Conservation (phyloP, 2,329 filamentous ascomycete species). For the Scleromitrula shiraiana region DNA sequence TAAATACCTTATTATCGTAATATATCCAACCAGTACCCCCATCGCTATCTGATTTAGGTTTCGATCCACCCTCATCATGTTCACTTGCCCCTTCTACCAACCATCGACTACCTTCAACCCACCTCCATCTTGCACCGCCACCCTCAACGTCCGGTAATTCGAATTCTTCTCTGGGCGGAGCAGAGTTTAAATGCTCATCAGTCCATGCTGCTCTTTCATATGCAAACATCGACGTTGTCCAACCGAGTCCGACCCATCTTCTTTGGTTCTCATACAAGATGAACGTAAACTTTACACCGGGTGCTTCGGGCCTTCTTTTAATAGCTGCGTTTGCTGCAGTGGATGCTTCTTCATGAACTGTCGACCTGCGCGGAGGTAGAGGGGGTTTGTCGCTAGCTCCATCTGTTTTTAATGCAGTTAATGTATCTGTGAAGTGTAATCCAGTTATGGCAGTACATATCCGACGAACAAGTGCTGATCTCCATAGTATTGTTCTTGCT, state of each 20-base stretch:
- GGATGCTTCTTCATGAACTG: slow-evolving; percentile 19
- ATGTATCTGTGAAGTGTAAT: slow-evolving; percentile 56
- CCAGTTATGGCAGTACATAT: slow-evolving; percentile 70
- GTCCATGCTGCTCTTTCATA: slow-evolving; percentile 92
- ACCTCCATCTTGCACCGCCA: slow-evolving; percentile 60
- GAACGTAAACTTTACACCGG: slow-evolving; percentile 91
- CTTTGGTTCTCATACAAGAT: slow-evolving; percentile 95
- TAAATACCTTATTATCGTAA: slow-evolving; percentile 86
- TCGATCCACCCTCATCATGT: slow-evolving; percentile 37
- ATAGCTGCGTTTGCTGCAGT: slow-evolving; percentile 30
- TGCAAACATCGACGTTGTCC: slow-evolving; percentile 84
- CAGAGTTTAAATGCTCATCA: slow-evolving; percentile 83
- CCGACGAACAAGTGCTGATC: slow-evolving; percentile 66
- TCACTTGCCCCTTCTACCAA: slow-evolving; percentile 68
- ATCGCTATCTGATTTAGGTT: slow-evolving; percentile 31
- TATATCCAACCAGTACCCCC: slow-evolving; percentile 81
- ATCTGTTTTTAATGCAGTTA: slow-evolving; percentile 20
- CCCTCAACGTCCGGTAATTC: slow-evolving; percentile 59
- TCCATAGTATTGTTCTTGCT: slow-evolving; percentile 81
- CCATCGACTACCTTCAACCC: slow-evolving; percentile 84
- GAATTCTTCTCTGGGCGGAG: slow-evolving; percentile 66
- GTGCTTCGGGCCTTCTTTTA: slow-evolving; percentile 43
- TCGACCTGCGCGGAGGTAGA: slow-evolving; percentile 25
- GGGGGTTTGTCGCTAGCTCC: slow-evolving; percentile 25
- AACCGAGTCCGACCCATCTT: slow-evolving; percentile 88